Conservation (phyloP, 345 rosid species). For the Hibiscus trionum region DNA sequence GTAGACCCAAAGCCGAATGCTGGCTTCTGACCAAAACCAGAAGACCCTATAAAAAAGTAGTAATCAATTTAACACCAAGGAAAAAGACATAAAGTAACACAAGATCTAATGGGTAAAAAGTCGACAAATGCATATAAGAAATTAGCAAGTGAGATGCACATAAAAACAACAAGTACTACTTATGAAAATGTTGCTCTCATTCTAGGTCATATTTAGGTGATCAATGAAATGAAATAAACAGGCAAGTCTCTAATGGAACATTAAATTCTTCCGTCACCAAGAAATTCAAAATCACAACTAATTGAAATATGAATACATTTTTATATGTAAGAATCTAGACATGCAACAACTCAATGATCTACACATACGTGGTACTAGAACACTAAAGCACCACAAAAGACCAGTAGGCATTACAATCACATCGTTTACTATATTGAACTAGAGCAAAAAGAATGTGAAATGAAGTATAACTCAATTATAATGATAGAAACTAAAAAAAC, state of each 20-base stretch:
- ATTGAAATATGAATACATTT: too few relatives aligned
- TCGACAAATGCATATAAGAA: background rate
- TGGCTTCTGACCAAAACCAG: conserved; percentile 72
- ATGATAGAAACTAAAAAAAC: background rate
- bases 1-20: conserved; percentile 73
- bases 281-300: too few relatives aligned
- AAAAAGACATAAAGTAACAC: background rate
- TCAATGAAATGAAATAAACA: too few relatives aligned
- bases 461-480: background rate
- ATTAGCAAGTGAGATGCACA: background rate
- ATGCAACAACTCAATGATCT: background rate
- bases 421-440: background rate
- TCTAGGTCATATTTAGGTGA: too few relatives aligned
- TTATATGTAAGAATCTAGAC: background rate
- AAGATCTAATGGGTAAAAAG: conserved; percentile 1
- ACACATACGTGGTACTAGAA: background rate
- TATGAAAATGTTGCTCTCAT: background rate
- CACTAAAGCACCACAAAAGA: background rate
- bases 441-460: background rate
- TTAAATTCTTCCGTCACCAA: background rate
- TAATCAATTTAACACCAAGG: background rate
- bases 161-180: background rate
- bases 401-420: background rate
- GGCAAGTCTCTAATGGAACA: background rate
- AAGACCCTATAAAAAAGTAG: conserved; percentile 35